Conservation (phyloP, 139 green algal species). For the Chlorella vulgaris region DNA sequence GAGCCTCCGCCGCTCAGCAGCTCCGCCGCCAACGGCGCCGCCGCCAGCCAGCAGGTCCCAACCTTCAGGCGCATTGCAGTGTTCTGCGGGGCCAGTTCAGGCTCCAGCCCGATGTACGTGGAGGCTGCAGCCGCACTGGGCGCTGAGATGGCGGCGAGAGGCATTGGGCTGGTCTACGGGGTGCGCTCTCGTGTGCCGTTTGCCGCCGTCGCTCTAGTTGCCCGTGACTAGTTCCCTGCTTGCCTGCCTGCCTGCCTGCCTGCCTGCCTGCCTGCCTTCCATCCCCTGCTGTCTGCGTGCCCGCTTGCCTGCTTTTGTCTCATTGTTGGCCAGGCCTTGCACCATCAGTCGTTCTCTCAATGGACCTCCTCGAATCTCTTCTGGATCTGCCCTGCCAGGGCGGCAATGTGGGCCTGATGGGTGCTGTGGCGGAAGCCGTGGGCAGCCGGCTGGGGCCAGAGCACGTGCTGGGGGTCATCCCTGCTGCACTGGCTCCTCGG, state of each 20-base stretch:
- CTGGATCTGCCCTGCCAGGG: conserved; percentile 20
- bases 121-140: conserved; percentile 51
- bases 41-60: too few species aligned
- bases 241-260: neutral
- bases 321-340: neutral
- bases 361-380: neutral
- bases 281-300: neutral
- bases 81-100: conserved; percentile 67
- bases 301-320: neutral
- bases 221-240: neutral
- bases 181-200: neutral
- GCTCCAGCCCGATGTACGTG: conserved; percentile 55
- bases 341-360: neutral
- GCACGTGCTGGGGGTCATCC: conserved; percentile 81
- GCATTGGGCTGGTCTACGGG: conserved; percentile 76
- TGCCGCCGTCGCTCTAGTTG: neutral
- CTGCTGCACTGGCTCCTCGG: conserved; percentile 52
- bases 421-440: conserved; percentile 66
- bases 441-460: conserved; percentile 49
- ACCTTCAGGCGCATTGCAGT: conserved; percentile 53
- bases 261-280: neutral
- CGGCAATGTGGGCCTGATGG: conserved; percentile 83
- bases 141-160: conserved; percentile 55
- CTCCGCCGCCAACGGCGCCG: too few species aligned
- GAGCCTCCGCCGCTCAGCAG: too few species aligned